These are phyloP conservation scores for Scheffersomyces cryptocercus DNA, from an alignment of 1,139 yeast species.

Conservation along the genomic window DNA sequence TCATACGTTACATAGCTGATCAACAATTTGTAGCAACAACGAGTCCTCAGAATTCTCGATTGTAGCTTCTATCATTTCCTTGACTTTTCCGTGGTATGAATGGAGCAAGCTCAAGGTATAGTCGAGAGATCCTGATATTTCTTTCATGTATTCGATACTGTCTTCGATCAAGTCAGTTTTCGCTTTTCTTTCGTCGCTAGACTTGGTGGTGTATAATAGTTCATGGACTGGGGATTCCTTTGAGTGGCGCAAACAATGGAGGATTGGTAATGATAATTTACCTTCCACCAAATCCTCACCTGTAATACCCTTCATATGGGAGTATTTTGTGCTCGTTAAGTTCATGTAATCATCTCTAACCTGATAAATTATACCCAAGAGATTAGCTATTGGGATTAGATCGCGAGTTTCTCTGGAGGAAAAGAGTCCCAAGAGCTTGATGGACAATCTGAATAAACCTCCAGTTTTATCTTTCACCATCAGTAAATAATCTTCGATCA, in stretches of 20 bases:
- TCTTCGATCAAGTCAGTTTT: constrained; percentile 16
- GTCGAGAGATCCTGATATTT: constrained; percentile 20
- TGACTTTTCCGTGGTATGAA: constrained; percentile 19
- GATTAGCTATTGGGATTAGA: constrained; percentile 65
- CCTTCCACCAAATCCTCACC: constrained; percentile 92
- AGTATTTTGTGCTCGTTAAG: constrained; percentile 53
- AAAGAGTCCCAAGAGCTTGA: constrained; percentile 55
- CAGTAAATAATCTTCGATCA: constrained; percentile 63
- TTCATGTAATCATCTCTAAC: constrained; percentile 80
- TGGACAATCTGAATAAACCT: constrained; percentile 76
- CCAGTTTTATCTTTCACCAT: constrained; percentile 93
- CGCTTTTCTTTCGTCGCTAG: constrained; percentile 19
- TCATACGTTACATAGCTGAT: constrained; percentile 11
- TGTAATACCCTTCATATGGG: constrained; percentile 65
- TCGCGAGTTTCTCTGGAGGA: constrained; percentile 11
- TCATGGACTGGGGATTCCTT: constrained; percentile 25
- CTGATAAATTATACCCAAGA: constrained; percentile 82
- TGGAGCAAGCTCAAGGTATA: constrained; percentile 22
- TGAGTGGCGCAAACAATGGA: constrained; percentile 51
- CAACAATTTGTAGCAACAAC: constrained; percentile 11
- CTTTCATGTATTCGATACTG: constrained; percentile 24
- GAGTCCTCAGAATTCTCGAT: constrained; percentile 5
- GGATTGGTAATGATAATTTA: constrained; percentile 79
- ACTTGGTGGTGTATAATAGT: constrained; percentile 18
- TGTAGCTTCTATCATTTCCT: constrained; percentile 10